A percentile compares a stretch with the other conserved stretches of the same genome.
Evolutionary conservation across 2,329 filamentous ascomycete genomes (phyloP).

Genomic region (Zymoseptoria tritici): DNA sequence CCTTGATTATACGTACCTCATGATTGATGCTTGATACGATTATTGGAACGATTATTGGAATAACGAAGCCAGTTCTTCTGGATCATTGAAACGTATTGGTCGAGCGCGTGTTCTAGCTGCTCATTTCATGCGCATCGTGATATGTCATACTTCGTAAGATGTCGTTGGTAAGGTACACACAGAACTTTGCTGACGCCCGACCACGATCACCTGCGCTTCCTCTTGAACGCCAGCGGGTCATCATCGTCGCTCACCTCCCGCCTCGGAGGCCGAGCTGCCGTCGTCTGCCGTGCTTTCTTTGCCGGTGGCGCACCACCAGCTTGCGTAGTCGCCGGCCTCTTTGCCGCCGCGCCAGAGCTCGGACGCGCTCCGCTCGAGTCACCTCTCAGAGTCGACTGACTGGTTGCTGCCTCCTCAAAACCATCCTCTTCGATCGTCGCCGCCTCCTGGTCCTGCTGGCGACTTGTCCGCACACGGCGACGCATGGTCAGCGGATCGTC

Average conservation of each 20-base stretch:
- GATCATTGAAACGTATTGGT: not conserved
- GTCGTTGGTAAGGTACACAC: not conserved
- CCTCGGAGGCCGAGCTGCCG: constrained; percentile 15
- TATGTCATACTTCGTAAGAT: not conserved
- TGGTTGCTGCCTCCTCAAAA: constrained; percentile 12
- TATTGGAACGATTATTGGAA: not conserved
- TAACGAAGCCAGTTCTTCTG: not conserved
- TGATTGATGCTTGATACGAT: not conserved
- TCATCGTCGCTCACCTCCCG: constrained; percentile 42
- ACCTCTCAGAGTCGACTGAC: constrained; percentile 15
- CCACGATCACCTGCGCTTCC: constrained; percentile 19
- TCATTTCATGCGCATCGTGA: not conserved
- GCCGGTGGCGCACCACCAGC: constrained; percentile 14
- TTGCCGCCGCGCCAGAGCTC: constrained; percentile 18
- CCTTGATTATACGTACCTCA: not conserved
- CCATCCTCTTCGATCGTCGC: constrained; percentile 5
- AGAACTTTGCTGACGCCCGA: not conserved
- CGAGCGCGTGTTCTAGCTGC: not conserved
- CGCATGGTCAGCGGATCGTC: constrained; percentile 23
- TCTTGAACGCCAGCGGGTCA: constrained; percentile 49
- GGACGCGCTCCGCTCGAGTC: constrained; percentile 17
- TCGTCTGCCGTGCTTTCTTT: constrained; percentile 29
- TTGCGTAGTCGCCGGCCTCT: constrained; percentile 20
- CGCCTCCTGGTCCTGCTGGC: constrained; percentile 23
- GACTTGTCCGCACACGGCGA: constrained; percentile 22